phyloP scores from a whole-genome alignment of 495 filamentous ascomycete genomes.

The Daldinia grandis region DNA sequence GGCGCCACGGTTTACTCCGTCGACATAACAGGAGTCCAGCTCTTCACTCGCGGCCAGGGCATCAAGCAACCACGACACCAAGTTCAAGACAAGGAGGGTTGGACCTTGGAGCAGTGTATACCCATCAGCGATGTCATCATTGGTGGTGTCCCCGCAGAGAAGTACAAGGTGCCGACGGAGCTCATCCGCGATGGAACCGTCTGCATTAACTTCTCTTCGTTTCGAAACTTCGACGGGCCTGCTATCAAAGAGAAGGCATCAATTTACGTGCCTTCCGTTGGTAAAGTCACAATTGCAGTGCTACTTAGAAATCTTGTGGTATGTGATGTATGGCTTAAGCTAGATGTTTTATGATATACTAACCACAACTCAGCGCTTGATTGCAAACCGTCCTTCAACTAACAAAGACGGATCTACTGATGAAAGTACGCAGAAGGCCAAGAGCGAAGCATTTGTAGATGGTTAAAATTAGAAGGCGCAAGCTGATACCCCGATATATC shows the following conservation, averaged over 20 bases:
- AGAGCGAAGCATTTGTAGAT: constrained; percentile 50
- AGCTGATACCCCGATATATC: constrained; percentile 5
- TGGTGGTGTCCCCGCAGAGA: constrained; percentile 85
- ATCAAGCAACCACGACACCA: constrained; percentile 83
- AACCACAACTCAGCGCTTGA: constrained; percentile 46
- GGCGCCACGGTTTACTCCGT: constrained; percentile 94
- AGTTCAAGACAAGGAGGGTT: constrained; percentile 78
- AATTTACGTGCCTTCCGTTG: constrained; percentile 96
- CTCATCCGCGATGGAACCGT: constrained; percentile 87
- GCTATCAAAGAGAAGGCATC: constrained; percentile 91
- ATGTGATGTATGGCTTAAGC: constrained; percentile 47
- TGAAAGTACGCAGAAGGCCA: constrained; percentile 45
- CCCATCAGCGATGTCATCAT: constrained; percentile 93
- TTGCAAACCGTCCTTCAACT: constrained; percentile 52
- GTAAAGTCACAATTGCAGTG: constrained; percentile 96
- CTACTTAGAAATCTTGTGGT: constrained; percentile 88
- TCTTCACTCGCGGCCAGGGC: constrained; percentile 87
- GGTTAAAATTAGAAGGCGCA: constrained; percentile 30
- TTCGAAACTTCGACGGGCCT: constrained; percentile 86
- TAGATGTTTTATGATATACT: not conserved
- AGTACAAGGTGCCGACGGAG: constrained; percentile 85
- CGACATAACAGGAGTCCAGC: constrained; percentile 89
- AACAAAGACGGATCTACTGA: constrained; percentile 43
- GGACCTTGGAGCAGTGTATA: constrained; percentile 78
- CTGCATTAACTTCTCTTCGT: constrained; percentile 97